Evolutionary conservation across 2,329 filamentous ascomycete species (phyloP), one percentile per base, ranked within the genome.

Genomic region (Chalaropsis thielavioides): DNA sequence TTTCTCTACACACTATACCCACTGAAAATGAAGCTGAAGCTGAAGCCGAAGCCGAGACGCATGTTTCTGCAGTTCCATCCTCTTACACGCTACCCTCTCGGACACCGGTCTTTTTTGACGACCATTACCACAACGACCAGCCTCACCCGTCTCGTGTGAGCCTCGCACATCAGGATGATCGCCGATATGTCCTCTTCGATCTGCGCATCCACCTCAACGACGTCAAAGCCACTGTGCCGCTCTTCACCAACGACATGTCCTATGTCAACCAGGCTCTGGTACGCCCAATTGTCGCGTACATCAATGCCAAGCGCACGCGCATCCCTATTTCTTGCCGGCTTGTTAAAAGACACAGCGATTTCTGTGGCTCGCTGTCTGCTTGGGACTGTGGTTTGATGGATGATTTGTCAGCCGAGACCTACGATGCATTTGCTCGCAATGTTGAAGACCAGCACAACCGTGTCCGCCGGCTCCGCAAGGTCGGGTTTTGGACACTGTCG

Each of bases 211-310:
- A 96, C 72, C 83, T 99, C 68, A 97, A 96, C 76, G 90, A 96
- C 69, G 91, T 96, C 56, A 90, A 91, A 70, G 94, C 94, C 35
- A 87, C 88, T 2, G 92, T 99, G 1, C 94, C 94, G 0, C 82
- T 97, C 62, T 97, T 99, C 76, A 95, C 89, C 1, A 87, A 84
- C 17, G 88, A 96, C 72, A 83, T 97, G 61, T 95, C 90, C 0
- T 99, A 97, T 74, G 88, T 96, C 71, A 97, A 96, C 75, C 95
- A 95, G 74, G 91, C 94, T 1, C 84, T 97, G 3, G 90, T 97
- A 43, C 85, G 94, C 3, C 94, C 94, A 17, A 99, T 99, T 68
- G 92, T 99, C 49, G 94, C 94, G 6, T 99, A 97, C 74, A 97
- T 99, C 76, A 99, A 99, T 75, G 89, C 90, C 51, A 90, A 91